Percentiles rank a stretch among this genome's conserved stretches.
Conservation (phyloP, 2,329 filamentous ascomycete genomes). For the Waltergamsia citrina region DNA sequence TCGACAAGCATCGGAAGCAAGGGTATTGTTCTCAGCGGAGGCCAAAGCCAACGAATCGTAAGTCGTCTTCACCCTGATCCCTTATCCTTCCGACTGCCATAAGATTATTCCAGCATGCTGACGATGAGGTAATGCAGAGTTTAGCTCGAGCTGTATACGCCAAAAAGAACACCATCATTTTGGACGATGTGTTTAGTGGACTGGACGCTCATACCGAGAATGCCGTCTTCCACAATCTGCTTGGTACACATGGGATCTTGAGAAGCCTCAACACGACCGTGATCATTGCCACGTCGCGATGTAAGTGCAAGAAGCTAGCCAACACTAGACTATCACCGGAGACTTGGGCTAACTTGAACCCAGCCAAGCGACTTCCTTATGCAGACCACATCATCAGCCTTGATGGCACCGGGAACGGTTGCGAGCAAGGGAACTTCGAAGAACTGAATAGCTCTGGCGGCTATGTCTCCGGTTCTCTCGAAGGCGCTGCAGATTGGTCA, state of each 20-base stretch:
- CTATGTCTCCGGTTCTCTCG: too few species aligned
- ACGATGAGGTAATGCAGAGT: constrained; percentile 6
- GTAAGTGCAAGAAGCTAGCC: background rate
- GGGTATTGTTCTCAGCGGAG: constrained; percentile 22
- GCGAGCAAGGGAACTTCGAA: constrained; percentile 30
- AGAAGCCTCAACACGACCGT: constrained; percentile 15
- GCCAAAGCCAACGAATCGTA: constrained; percentile 22
- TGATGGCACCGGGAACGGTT: constrained; percentile 28
- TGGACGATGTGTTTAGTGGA: constrained; percentile 29
- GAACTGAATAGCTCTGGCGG: constrained; percentile 25
- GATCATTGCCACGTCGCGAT: constrained; percentile 18
- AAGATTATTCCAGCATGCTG: too few species aligned
- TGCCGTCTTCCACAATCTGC: constrained; percentile 26
- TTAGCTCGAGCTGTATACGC: too few species aligned
- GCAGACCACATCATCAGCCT: constrained; percentile 15
- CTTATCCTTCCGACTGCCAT: too few species aligned
- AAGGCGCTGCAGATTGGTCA: too few species aligned
- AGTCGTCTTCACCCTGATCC: constrained; percentile 4
- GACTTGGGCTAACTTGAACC: background rate
- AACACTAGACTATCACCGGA: too few species aligned
- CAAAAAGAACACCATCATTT: constrained; percentile 22
- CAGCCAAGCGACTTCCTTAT: background rate
- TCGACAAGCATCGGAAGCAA: constrained; percentile 18
- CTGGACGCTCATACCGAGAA: constrained; percentile 30
- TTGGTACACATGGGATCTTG: constrained; percentile 24